These are phyloP conservation scores for Polytrichum formosum DNA, from an alignment of 225 moss, liverwort and hornwort species.

Conservation along the genomic window DNA sequence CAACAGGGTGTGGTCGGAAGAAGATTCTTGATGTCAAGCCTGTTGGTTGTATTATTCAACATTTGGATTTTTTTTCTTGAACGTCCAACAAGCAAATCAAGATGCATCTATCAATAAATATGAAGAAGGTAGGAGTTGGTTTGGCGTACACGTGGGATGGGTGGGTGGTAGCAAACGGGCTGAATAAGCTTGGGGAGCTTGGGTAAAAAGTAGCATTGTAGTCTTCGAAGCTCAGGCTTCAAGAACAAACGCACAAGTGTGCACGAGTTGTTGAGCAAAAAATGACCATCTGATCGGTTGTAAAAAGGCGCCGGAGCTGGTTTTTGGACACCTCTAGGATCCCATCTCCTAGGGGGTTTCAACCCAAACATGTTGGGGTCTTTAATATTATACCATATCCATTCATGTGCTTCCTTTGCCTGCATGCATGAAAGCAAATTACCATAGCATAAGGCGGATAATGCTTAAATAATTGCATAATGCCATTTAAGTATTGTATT, in stretches of 20 bases:
- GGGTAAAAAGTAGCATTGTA: constrained; percentile 76
- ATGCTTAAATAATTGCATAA: not conserved
- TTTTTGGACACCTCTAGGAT: constrained; percentile 30
- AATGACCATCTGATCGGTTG: constrained; percentile 69
- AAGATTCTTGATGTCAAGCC: too few relatives aligned
- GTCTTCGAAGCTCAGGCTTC: constrained; percentile 60
- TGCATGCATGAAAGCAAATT: constrained; percentile 4
- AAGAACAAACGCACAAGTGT: constrained; percentile 60
- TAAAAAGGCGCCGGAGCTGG: constrained; percentile 36
- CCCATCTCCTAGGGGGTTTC: constrained; percentile 68
- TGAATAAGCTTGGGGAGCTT: constrained; percentile 59
- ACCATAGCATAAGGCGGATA: not conserved
- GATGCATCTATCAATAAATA: not conserved
- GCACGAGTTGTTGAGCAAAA: constrained; percentile 66
- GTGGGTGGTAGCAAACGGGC: constrained; percentile 39
- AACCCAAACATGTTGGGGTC: constrained; percentile 57
- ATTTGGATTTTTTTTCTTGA: not conserved
- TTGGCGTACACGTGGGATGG: constrained; percentile 41
- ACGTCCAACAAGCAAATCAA: not conserved
- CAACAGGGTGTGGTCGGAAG: too few relatives aligned
- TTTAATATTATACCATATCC: constrained; percentile 56
- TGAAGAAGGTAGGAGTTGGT: not conserved
- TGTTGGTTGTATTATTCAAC: not conserved
- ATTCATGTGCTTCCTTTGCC: constrained; percentile 73
- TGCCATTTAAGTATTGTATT: too few relatives aligned